Conservation (phyloP, 2,329 filamentous ascomycete genomes). For the Alternaria ethzedia region DNA sequence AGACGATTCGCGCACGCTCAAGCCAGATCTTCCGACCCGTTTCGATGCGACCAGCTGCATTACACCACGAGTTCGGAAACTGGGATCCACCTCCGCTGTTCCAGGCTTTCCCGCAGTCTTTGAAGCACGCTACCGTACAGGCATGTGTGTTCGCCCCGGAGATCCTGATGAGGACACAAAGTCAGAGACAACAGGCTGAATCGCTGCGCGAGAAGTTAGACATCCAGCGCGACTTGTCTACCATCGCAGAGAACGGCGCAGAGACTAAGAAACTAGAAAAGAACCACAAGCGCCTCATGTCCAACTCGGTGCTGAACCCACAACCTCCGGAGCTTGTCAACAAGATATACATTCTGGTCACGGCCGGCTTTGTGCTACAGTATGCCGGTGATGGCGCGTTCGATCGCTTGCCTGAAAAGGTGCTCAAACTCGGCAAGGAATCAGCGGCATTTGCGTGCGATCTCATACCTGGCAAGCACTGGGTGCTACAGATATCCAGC, state of each 20-base stretch:
- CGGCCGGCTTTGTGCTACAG: conserved; percentile 75
- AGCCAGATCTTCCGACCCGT: conserved; percentile 41
- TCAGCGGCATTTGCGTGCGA: conserved; percentile 84
- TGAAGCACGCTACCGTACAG: conserved; percentile 74
- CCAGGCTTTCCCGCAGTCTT: conserved; percentile 83
- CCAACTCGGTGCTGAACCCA: conserved; percentile 51
- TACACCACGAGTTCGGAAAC: conserved; percentile 41
- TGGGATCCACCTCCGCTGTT: conserved; percentile 73
- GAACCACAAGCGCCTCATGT: conserved; percentile 53
- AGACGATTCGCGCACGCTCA: conserved; percentile 40
- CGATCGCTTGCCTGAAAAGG: conserved; percentile 75
- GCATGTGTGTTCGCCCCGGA: conserved; percentile 73
- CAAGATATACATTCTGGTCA: conserved; percentile 75
- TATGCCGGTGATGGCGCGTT: conserved; percentile 74
- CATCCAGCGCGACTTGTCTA: conserved; percentile 41
- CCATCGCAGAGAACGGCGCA: conserved; percentile 34
- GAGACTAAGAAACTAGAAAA: conserved; percentile 46
- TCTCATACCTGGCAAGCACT: conserved; percentile 78
- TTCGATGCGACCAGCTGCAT: conserved; percentile 33
- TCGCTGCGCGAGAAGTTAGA: conserved; percentile 47
- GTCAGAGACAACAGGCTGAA: conserved; percentile 60
- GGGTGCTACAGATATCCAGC: conserved; percentile 78
- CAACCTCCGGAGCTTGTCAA: conserved; percentile 68
- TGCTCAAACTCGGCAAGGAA: conserved; percentile 72
- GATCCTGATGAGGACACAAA: conserved; percentile 65